Base-by-base conservation (phyloP, 2,329 filamentous ascomycete genomes). In the Hyphodiscus sp. region DNA sequence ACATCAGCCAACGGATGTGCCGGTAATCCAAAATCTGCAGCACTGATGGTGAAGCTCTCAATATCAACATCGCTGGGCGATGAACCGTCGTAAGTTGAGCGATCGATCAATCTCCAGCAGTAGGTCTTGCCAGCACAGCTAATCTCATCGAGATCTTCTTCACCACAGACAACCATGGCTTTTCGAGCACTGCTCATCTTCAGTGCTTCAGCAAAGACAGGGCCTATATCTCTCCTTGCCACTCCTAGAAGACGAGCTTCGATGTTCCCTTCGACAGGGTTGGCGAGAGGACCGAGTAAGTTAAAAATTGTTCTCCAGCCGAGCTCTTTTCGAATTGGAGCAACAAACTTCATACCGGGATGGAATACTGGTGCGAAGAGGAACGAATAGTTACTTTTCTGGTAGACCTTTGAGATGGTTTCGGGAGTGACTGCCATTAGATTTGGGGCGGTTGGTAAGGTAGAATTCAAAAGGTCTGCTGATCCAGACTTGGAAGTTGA, bases 261-360 rank as follows among this genome's bases (percentile, higher is more conserved):
- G 55, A 99, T 82, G 38, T 81, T 75, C 63, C 85, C 82, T 65
- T 96, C 89, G 18, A 95, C 81, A 0, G 94, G 94, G 70, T 97
- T 97, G 45, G 91, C 87, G 26, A 99, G 77, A 0, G 94, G 94
- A 0, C 94, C 94, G 48, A 99, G 80, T 16, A 99, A 82, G 72
- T 99, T 99, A 82, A 99, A 99, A 62, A 99, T 92, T 1, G 94
- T 99, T 64, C 94, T 84, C 79, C 94, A 92, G 54, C 92, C 92
- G 20, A 99, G 81, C 68, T 95, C 87, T 67, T 83, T 88, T 58
- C 94, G 86, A 59, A 96, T 85, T 1, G 86, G 83, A 4, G 91
- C 90, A 41, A 94, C 91, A 69, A 91, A 86, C 68, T 83, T 86
- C 86, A 97, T 96, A 47, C 91, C 92, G 0, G 91, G 90, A 73